Evolutionary conservation across 441 rosid species (phyloP).

Genomic region (Mallotus repandus): DNA sequence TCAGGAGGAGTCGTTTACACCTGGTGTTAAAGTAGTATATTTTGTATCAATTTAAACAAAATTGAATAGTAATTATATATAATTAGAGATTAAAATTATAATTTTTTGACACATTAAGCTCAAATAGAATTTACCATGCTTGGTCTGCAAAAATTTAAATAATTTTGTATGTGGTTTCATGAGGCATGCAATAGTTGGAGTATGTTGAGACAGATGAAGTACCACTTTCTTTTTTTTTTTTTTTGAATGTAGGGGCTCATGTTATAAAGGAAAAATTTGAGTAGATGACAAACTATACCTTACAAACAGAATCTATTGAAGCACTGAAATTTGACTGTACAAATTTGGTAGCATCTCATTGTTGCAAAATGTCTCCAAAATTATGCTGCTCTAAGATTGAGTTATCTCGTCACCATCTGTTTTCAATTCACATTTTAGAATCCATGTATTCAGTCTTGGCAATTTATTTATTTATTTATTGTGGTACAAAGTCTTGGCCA

Average conservation of each 20-base stretch:
- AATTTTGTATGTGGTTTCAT: too few species aligned
- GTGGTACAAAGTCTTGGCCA: too few species aligned
- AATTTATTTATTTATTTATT: neutral
- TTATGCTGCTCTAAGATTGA: slow-evolving; percentile 1
- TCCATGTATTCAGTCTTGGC: slow-evolving; percentile 14
- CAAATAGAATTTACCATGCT: too few species aligned
- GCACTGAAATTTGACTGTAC: neutral
- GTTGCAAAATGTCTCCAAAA: slow-evolving; percentile 9
- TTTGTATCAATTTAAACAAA: too few species aligned
- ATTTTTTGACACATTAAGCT: too few species aligned
- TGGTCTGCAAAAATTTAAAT: too few species aligned
- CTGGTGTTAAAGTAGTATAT: too few species aligned
- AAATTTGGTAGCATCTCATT: slow-evolving; percentile 16
- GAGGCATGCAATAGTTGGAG: neutral
- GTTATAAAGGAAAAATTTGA: neutral
- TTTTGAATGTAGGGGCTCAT: neutral
- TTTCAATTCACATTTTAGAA: slow-evolving; percentile 11
- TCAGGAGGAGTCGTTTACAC: too few species aligned
- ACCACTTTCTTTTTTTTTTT: neutral
- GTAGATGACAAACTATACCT: neutral
- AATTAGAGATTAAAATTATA: too few species aligned
- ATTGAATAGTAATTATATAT: too few species aligned
- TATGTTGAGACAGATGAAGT: neutral
- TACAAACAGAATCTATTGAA: neutral
- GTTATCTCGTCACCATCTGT: slow-evolving; percentile 14